Evolutionary conservation across 495 filamentous ascomycete genomes (phyloP).

Genomic region (Penicillium diatomitis): DNA sequence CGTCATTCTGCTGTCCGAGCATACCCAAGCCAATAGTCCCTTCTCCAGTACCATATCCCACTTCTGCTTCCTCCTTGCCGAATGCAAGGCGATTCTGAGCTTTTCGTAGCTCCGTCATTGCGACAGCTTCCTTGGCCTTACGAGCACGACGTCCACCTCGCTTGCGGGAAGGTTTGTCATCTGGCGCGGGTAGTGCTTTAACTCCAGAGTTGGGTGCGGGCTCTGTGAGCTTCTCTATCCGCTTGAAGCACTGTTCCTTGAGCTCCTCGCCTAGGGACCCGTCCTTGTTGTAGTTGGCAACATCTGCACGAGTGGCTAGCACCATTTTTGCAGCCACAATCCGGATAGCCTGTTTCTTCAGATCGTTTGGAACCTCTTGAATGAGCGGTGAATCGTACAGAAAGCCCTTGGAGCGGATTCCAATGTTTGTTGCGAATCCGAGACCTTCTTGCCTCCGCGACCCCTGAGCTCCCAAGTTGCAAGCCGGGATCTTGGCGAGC

Average conservation of each 20-base stretch:
- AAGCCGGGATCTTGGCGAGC: constrained; percentile 83
- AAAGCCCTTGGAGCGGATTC: constrained; percentile 86
- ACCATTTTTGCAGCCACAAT: constrained; percentile 91
- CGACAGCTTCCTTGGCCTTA: constrained; percentile 93
- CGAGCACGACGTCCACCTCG: constrained; percentile 84
- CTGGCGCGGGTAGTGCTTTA: constrained; percentile 83
- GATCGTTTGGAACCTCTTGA: constrained; percentile 67
- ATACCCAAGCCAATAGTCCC: constrained; percentile 85
- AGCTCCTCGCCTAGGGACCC: constrained; percentile 81
- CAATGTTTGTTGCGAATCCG: constrained; percentile 89
- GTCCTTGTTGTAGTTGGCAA: constrained; percentile 72
- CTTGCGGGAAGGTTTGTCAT: constrained; percentile 91
- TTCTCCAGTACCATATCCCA: constrained; percentile 83
- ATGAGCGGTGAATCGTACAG: constrained; percentile 87
- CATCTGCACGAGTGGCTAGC: constrained; percentile 80
- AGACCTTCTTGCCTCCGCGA: constrained; percentile 74
- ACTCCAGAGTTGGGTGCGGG: constrained; percentile 85
- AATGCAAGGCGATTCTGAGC: constrained; percentile 95
- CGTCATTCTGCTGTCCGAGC: constrained; percentile 82
- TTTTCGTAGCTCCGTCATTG: constrained; percentile 95
- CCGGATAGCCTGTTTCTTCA: constrained; percentile 91
- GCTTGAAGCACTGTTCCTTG: constrained; percentile 69
- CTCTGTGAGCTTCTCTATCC: constrained; percentile 89
- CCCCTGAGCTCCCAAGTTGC: constrained; percentile 83
- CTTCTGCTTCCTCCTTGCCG: constrained; percentile 90